phyloP scores from a whole-genome alignment of 2,329 filamentous ascomycete genomes.

The Paracamarosporium sp. region DNA sequence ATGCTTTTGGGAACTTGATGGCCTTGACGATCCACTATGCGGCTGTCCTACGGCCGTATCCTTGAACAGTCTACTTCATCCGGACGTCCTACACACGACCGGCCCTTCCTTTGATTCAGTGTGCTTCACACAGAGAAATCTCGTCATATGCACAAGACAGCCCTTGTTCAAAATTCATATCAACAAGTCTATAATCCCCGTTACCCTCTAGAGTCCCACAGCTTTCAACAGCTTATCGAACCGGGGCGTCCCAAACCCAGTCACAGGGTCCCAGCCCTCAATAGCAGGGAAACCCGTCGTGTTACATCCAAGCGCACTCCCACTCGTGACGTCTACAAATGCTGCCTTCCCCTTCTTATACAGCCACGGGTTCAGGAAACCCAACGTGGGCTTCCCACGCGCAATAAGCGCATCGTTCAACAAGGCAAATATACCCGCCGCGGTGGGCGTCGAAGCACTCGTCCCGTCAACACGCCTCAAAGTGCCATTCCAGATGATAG shows the following conservation, averaged over 20 bases:
- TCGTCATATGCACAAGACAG: too few relatives aligned
- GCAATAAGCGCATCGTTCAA: constrained; percentile 59
- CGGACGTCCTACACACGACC: too few relatives aligned
- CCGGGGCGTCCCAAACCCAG: constrained; percentile 48
- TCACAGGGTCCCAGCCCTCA: constrained; percentile 54
- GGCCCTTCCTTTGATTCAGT: too few relatives aligned
- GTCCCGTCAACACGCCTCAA: constrained; percentile 8
- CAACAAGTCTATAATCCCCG: too few relatives aligned
- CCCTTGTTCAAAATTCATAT: too few relatives aligned
- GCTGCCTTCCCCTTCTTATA: constrained; percentile 24
- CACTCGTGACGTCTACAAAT: constrained; percentile 47
- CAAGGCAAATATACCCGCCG: constrained; percentile 19
- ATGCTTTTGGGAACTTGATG: too few relatives aligned
- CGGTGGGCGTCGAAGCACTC: constrained; percentile 19
- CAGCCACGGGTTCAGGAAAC: constrained; percentile 60
- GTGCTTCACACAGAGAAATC: too few relatives aligned
- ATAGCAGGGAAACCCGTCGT: constrained; percentile 22
- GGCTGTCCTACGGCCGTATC: too few relatives aligned
- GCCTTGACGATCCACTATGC: too few relatives aligned
- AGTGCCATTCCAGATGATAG: constrained; percentile 17
- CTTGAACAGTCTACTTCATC: too few relatives aligned
- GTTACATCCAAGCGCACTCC: constrained; percentile 26
- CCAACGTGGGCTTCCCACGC: constrained; percentile 54
- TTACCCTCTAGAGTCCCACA: not conserved
- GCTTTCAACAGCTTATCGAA: not conserved